Conservation (phyloP, 345 rosid genomes). For the Bruguiera parviflora region DNA sequence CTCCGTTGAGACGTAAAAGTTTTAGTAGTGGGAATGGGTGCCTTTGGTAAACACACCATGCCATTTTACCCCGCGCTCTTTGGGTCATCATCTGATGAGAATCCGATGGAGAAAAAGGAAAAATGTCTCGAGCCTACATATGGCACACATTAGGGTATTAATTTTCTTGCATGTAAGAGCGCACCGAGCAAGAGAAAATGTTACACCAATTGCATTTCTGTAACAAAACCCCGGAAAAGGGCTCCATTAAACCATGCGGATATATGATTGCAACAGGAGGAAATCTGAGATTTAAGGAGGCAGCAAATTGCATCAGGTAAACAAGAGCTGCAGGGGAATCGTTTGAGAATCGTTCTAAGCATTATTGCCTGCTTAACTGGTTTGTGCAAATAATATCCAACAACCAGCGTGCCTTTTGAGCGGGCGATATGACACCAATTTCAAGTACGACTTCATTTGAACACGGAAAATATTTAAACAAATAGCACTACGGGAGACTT, state of each 20-base stretch:
- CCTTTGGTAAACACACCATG: slow-evolving; percentile 57
- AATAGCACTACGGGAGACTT: too few relatives aligned
- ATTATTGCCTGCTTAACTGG: not conserved
- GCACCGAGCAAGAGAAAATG: not conserved
- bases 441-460: too few relatives aligned
- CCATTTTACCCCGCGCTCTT: slow-evolving; percentile 44
- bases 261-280: not conserved
- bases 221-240: not conserved
- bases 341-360: not conserved
- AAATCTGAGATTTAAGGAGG: too few relatives aligned
- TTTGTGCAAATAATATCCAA: not conserved
- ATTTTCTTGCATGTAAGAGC: not conserved
- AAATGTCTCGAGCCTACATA: slow-evolving; percentile 70
- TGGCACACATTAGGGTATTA: slow-evolving; percentile 4
- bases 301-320: not conserved
- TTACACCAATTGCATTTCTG: not conserved
- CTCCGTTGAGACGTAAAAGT: slow-evolving; percentile 52
- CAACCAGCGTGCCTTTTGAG: not conserved
- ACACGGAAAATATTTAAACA: too few relatives aligned
- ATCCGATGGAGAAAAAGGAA: slow-evolving; percentile 61
- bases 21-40: slow-evolving; percentile 63
- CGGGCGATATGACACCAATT: too few relatives aligned
- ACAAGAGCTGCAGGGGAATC: not conserved
- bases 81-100: slow-evolving; percentile 54
- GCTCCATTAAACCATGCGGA: not conserved